These are phyloP conservation scores for Oryza longistaminata DNA, from an alignment of 176 grass and related monocot species.

Conservation along the genomic window DNA sequence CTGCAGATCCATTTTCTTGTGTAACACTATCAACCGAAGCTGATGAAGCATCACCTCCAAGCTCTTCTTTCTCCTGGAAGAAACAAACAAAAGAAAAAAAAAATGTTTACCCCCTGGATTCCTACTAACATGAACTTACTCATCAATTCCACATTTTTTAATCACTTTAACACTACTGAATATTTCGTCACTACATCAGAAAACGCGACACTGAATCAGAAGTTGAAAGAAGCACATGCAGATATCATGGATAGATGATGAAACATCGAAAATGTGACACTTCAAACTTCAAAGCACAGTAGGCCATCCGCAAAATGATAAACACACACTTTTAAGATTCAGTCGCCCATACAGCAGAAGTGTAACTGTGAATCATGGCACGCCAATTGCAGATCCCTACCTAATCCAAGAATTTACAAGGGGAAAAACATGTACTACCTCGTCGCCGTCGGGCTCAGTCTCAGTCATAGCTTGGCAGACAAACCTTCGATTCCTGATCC, in stretches of 20 bases:
- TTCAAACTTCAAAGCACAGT: neutral
- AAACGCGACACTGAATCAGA: neutral
- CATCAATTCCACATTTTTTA: neutral
- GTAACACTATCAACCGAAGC: constrained; percentile 27
- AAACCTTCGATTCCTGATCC: constrained; percentile 40
- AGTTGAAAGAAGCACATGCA: neutral
- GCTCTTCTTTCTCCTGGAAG: constrained; percentile 55
- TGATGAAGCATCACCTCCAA: constrained; percentile 27
- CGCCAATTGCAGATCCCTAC: neutral
- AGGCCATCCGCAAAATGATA: neutral
- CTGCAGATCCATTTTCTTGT: constrained; percentile 49
- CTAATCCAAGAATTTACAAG: neutral
- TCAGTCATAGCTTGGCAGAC: constrained; percentile 57
- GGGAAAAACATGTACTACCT: constrained; percentile 23
- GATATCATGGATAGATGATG: neutral
- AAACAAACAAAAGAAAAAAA: neutral
- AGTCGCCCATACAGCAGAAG: neutral
- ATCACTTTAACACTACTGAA: neutral
- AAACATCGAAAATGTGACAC: neutral
- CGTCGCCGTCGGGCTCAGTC: constrained; percentile 61
- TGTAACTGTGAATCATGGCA: neutral
- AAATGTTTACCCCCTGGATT: neutral
- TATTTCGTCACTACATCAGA: neutral
- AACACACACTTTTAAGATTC: neutral
- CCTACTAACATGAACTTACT: neutral